A percentile compares a stretch with the other conserved stretches of the same genome.
Evolutionary conservation across 495 filamentous ascomycete genomes (phyloP).

Genomic region (Aspergillus campestris): DNA sequence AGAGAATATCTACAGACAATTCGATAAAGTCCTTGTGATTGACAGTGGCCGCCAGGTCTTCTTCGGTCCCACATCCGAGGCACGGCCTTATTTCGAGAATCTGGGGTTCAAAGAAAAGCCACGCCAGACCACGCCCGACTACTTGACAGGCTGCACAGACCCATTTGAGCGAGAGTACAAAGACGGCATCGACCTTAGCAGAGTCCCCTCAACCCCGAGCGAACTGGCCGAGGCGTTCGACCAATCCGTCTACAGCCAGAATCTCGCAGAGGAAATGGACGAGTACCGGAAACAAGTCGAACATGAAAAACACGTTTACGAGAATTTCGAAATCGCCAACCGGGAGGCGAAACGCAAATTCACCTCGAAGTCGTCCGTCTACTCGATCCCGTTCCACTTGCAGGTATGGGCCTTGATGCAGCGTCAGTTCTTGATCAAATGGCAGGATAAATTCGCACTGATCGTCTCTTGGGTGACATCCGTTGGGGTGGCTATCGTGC

Average conservation of each 20-base stretch:
- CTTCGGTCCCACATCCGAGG: constrained; percentile 64
- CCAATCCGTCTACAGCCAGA: constrained; percentile 47
- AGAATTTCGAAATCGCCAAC: constrained; percentile 72
- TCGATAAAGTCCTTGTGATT: constrained; percentile 83
- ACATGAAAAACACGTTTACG: constrained; percentile 54
- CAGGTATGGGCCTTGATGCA: constrained; percentile 80
- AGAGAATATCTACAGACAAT: constrained; percentile 75
- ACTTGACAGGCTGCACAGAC: constrained; percentile 76
- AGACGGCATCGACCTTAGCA: constrained; percentile 46
- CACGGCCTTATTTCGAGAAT: constrained; percentile 68
- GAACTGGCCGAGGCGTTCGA: constrained; percentile 60
- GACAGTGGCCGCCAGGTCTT: constrained; percentile 72
- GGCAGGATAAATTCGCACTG: constrained; percentile 74
- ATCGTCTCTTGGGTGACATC: constrained; percentile 67
- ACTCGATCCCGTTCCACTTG: constrained; percentile 68
- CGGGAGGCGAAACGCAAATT: constrained; percentile 67
- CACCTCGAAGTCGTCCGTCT: constrained; percentile 59
- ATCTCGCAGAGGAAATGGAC: constrained; percentile 57
- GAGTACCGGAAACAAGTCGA: constrained; percentile 52
- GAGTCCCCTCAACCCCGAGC: constrained; percentile 59
- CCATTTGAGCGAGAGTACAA: constrained; percentile 73
- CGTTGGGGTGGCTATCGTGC: constrained; percentile 65
- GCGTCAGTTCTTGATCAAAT: constrained; percentile 74
- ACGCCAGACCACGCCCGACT: constrained; percentile 81
- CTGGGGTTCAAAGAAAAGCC: constrained; percentile 72